These are phyloP conservation scores for Leptoxyphium fumago DNA, from an alignment of 2,329 filamentous ascomycete species.

Conservation along the genomic window DNA sequence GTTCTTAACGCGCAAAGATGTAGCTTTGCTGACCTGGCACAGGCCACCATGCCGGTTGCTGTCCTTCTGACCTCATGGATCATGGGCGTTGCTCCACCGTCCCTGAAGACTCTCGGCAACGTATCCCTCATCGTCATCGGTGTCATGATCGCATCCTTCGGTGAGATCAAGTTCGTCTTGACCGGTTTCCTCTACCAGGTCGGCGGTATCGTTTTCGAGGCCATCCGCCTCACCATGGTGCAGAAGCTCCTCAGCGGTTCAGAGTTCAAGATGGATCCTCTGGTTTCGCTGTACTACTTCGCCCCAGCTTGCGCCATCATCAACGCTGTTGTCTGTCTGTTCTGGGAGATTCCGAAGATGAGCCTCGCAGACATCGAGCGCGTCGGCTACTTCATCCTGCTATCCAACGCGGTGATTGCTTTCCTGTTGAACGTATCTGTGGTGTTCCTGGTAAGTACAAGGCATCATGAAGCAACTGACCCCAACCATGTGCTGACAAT, in stretches of 20 bases:
- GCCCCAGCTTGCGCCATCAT: constrained; percentile 71
- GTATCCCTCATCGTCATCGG: constrained; percentile 90
- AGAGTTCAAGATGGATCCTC: constrained; percentile 84
- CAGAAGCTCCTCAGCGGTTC: constrained; percentile 66
- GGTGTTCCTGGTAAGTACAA: constrained; percentile 58
- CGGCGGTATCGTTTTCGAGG: constrained; percentile 66
- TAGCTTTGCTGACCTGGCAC: not conserved
- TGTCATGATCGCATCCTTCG: constrained; percentile 85
- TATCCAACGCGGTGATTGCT: constrained; percentile 62
- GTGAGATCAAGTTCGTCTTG: constrained; percentile 86
- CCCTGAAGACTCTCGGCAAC: constrained; percentile 76
- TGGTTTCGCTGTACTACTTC: constrained; percentile 83
- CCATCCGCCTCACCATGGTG: constrained; percentile 70
- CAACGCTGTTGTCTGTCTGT: constrained; percentile 59
- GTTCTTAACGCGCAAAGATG: not conserved
- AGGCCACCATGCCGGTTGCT: constrained; percentile 90
- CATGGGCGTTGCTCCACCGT: constrained; percentile 70
- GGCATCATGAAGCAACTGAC: not conserved
- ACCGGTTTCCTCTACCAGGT: constrained; percentile 67
- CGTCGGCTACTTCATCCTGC: constrained; percentile 57
- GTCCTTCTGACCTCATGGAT: constrained; percentile 82
- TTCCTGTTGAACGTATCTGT: constrained; percentile 76
- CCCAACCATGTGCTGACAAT: constrained; percentile 3
- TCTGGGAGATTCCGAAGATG: constrained; percentile 59
- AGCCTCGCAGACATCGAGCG: constrained; percentile 55